A percentile compares a stretch with the other conserved stretches of the same genome.
Conservation (phyloP, 345 rosid genomes). For the Brassica cretica region DNA sequence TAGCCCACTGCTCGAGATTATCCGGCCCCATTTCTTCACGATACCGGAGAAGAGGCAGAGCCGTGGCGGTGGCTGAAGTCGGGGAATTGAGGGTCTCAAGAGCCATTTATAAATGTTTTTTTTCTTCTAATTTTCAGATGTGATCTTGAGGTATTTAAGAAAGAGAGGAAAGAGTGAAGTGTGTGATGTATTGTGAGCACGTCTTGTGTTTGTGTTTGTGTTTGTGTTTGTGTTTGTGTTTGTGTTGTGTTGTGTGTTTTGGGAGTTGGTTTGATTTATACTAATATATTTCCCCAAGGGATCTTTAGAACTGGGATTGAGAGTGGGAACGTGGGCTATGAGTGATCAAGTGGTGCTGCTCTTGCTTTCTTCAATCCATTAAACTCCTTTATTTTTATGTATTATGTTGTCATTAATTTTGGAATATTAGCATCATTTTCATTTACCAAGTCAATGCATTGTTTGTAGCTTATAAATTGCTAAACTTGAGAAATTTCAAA, state of each 20-base stretch:
- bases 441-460: slow-evolving; percentile 31
- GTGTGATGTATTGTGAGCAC: slow-evolving; percentile 46
- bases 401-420: slow-evolving; percentile 25
- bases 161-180: slow-evolving; percentile 40
- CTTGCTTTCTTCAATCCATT: slow-evolving; percentile 37
- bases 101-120: slow-evolving; percentile 42
- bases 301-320: slow-evolving; percentile 35
- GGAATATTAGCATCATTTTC: slow-evolving; percentile 5
- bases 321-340: slow-evolving; percentile 47
- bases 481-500: background rate
- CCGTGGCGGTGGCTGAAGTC: slow-evolving; percentile 37
- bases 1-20: slow-evolving; percentile 67
- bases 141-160: slow-evolving; percentile 20
- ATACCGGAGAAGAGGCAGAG: slow-evolving; percentile 46
- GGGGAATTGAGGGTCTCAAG: slow-evolving; percentile 63
- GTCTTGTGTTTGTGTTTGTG: slow-evolving; percentile 25
- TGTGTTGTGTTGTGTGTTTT: slow-evolving; percentile 22
- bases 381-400: slow-evolving; percentile 26
- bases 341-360: slow-evolving; percentile 46
- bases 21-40: slow-evolving; percentile 46
- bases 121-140: background rate
- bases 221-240: slow-evolving; percentile 6
- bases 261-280: slow-evolving; percentile 20
- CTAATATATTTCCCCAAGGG: background rate
- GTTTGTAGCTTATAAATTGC: slow-evolving; percentile 16